Base-by-base conservation (phyloP, 2,329 filamentous ascomycete species). In the Hypoxylon rubiginosum region DNA sequence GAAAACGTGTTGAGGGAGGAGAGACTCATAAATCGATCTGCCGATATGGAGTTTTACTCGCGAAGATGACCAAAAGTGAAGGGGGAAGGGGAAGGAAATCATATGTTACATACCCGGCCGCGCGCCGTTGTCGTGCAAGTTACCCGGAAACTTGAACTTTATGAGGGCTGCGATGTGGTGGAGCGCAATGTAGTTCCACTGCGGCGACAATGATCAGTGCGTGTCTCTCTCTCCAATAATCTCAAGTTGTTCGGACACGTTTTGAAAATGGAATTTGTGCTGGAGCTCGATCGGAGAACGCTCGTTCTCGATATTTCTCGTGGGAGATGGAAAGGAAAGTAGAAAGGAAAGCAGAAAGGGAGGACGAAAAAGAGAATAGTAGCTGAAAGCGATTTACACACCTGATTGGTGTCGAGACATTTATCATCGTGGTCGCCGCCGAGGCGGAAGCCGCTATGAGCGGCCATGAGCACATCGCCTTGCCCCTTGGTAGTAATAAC, bases 121-220 rank as follows among this genome's bases (percentile, higher is more conserved):
- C 11, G 36, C 8, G 1, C 66, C 62, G 13, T 71, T 73, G 8
- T 75, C 73, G 11, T 70, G 55, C 0, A 52, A 36, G 10, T 66
- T 72, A 0, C 54, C 64, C 0, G 68, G 65, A 34, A 75, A 76
- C 4, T 52, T 51, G 50, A 75, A 75, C 0, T 51, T 15, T 0
- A 76, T 24, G 2, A 70, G 43, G 0, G 49, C 46, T 0, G 72
- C 68, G 5, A 75, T 19, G 11, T 71, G 49, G n/a, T 69, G 64
- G 24, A 64, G 32, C 0, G 72, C 71, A 2, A 74, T 45, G 1
- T 39, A 13, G 26, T 74, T 75, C 68, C 68, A 75, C 4, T 49
- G 19, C 13, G 11, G 30, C 13, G n/a, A 11, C 8, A 46, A 30
- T 6, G 11, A 26, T 49, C 46, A 49, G 21, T 28, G 11, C n/a